Conservation (phyloP, 768 basidiomycete species). For the Sarcodon sp. region DNA sequence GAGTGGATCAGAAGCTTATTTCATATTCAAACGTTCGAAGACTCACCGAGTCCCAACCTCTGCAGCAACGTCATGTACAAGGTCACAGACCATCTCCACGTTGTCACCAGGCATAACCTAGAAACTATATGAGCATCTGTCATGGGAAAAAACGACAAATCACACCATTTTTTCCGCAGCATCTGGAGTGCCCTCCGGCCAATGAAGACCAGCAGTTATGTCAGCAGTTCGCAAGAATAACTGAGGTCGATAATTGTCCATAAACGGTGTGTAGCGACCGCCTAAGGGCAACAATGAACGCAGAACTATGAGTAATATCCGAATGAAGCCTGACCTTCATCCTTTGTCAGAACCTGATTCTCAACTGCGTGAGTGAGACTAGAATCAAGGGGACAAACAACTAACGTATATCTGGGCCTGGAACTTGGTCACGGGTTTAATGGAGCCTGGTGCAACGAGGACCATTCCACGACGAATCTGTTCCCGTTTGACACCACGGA, state of each 20-base stretch:
- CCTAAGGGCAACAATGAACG: slow-evolving; percentile 17
- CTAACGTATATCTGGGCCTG: slow-evolving; percentile 81
- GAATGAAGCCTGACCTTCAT: slow-evolving; percentile 37
- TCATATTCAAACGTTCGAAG: not conserved
- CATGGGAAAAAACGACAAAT: slow-evolving; percentile 2
- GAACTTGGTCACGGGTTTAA: slow-evolving; percentile 94
- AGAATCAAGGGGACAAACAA: slow-evolving; percentile 3
- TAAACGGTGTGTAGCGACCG: slow-evolving; percentile 86
- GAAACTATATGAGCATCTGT: slow-evolving; percentile 2
- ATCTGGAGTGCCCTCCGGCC: slow-evolving; percentile 76
- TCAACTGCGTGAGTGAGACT: not conserved
- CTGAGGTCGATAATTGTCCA: slow-evolving; percentile 89
- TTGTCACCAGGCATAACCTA: slow-evolving; percentile 98
- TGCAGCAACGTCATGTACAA: slow-evolving; percentile 78
- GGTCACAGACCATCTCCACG: slow-evolving; percentile 79
- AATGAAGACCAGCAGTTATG: slow-evolving; percentile 72
- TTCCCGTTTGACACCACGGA: slow-evolving; percentile 95
- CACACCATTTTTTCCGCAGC: slow-evolving; percentile 79
- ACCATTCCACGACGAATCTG: slow-evolving; percentile 92
- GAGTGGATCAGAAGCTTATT: slow-evolving; percentile 1
- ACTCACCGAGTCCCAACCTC: slow-evolving; percentile 72
- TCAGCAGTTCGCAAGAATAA: slow-evolving; percentile 94
- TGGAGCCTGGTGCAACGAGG: slow-evolving; percentile 75
- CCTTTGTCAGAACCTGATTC: slow-evolving; percentile 67
- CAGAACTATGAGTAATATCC: slow-evolving; percentile 1